Percentiles rank a stretch among this genome's conserved stretches.
Conservation (phyloP, 768 basidiomycete genomes). For the Xerocomellus chrysenteron region DNA sequence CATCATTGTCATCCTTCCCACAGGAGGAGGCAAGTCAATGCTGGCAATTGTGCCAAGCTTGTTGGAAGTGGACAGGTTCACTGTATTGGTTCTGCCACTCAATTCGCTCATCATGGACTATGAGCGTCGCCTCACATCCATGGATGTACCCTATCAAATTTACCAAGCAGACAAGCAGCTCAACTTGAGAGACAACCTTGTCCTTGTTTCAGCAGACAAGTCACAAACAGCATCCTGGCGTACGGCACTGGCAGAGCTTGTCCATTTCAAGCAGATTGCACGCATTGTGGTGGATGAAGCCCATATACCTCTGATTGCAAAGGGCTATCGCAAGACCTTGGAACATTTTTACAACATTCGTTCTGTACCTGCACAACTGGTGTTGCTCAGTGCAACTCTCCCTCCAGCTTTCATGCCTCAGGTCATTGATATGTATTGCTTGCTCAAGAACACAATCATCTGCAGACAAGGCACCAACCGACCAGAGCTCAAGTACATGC, state of each 20-base stretch:
- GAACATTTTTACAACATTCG: neutral
- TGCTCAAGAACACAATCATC: fast-evolving
- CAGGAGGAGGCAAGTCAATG: slow-evolving; percentile 1
- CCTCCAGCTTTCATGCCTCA: neutral
- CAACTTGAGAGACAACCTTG: neutral
- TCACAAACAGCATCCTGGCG: slow-evolving; percentile 3
- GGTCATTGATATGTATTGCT: slow-evolving; percentile 4
- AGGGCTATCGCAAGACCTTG: slow-evolving; percentile 10
- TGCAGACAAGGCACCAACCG: slow-evolving; percentile 1
- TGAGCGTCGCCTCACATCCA: neutral
- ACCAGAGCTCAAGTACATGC: neutral
- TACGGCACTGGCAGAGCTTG: neutral
- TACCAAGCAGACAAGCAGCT: neutral
- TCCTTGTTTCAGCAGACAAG: slow-evolving; percentile 10
- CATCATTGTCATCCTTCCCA: neutral
- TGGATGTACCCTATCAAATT: neutral
- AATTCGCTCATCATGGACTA: slow-evolving; percentile 3
- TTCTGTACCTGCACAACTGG: slow-evolving; percentile 9
- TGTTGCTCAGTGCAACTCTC: slow-evolving; percentile 23
- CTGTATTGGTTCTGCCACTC: neutral
- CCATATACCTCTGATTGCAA: slow-evolving; percentile 14
- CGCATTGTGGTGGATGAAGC: slow-evolving; percentile 26
- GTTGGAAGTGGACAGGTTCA: neutral
- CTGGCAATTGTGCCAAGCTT: neutral
- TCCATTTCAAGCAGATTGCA: neutral